Evolutionary conservation across 768 basidiomycete species (phyloP).

Genomic region (Mycena metata): DNA sequence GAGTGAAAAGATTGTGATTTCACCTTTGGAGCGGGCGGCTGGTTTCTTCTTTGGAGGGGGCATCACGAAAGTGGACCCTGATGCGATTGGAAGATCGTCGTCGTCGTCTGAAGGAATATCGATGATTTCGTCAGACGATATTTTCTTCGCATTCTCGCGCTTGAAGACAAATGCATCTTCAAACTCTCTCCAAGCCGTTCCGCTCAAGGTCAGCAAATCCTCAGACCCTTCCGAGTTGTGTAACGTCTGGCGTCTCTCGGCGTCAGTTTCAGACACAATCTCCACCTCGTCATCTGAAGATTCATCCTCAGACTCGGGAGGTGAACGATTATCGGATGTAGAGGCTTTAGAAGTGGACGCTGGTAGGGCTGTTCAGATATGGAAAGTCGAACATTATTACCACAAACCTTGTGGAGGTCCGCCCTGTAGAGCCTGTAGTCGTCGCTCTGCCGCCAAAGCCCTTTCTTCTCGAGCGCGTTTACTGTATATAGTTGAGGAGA

Average conservation of each 20-base stretch:
- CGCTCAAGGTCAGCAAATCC: conserved; percentile 59
- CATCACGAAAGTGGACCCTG: conserved; percentile 46
- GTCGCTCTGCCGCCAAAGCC: conserved; percentile 78
- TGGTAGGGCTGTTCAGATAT: background rate
- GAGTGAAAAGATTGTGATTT: background rate
- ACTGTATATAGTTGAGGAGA: conserved; percentile 52
- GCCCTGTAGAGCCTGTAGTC: conserved; percentile 63
- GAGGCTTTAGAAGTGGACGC: conserved; percentile 13
- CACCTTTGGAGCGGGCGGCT: conserved; percentile 4
- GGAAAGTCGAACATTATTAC: background rate
- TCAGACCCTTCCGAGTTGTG: conserved; percentile 60
- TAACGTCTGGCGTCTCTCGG: conserved; percentile 65
- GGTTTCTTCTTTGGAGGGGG: conserved; percentile 8
- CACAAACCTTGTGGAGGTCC: conserved; percentile 37
- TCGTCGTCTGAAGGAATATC: conserved; percentile 42
- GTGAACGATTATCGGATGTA: conserved; percentile 4
- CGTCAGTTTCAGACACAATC: conserved; percentile 56
- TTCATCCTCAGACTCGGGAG: conserved; percentile 12
- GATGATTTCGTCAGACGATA: background rate
- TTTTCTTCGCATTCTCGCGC: conserved; percentile 18
- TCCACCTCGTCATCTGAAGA: conserved; percentile 46
- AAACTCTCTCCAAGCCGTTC: conserved; percentile 58
- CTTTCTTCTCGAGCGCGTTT: conserved; percentile 86
- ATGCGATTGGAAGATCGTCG: conserved; percentile 46
- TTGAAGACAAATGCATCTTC: conserved; percentile 66